Conservation (phyloP, 371 early-diverging fungal genomes). For the Mucor saturninus region DNA sequence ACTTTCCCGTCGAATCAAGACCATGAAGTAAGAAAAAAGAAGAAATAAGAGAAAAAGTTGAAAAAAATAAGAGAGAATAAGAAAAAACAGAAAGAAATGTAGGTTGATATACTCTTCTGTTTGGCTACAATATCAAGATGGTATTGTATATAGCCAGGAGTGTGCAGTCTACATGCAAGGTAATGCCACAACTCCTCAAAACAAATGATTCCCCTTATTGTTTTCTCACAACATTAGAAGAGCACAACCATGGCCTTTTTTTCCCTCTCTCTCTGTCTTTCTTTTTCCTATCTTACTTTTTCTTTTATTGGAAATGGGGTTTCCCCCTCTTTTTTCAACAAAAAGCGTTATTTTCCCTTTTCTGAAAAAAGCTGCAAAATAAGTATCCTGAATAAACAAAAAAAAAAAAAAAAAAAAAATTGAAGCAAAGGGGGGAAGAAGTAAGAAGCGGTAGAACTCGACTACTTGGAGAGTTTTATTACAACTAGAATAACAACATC, state of each 20-base stretch:
- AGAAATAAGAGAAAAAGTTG: not conserved
- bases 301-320: not conserved
- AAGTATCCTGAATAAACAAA: no score
- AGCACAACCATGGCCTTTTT: no score
- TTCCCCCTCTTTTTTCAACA: no score
- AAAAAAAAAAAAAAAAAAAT: no score
- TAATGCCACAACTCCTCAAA: slow-evolving; percentile 14
- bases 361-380: not conserved
- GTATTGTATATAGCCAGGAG: not conserved
- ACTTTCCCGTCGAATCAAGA: slow-evolving; percentile 12
- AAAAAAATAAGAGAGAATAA: not conserved
- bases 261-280: not conserved
- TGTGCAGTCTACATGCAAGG: slow-evolving; percentile 14
- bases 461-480: no score
- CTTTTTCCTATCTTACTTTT: not conserved
- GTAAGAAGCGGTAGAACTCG: no score
- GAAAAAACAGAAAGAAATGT: slow-evolving; percentile 3
- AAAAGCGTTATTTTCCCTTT: no score
- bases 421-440: no score
- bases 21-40: not conserved
- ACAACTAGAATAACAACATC: no score
- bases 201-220: not conserved
- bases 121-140: not conserved
- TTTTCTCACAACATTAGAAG: no score
- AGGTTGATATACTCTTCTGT: not conserved